These are phyloP conservation scores for Rhodotorula mucilaginosa DNA, from an alignment of 1,284 basidiomycete genomes.

Conservation along the genomic window DNA sequence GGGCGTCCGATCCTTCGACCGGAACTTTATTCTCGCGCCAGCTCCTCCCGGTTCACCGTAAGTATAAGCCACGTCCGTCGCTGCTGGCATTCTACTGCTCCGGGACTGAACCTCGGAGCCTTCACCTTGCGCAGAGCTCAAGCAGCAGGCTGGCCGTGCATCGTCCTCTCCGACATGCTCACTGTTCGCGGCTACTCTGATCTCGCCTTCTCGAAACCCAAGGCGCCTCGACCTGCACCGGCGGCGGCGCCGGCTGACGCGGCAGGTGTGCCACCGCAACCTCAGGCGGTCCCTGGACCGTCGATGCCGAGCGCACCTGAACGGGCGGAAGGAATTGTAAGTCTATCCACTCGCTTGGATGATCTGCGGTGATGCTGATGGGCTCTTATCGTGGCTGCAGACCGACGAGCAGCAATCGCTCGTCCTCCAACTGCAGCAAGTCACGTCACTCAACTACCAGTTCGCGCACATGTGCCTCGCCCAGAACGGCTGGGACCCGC, in stretches of 20 bases:
- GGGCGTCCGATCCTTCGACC: slow-evolving; percentile 87
- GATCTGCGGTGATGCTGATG: neutral
- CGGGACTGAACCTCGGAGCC: neutral
- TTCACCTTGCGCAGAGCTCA: slow-evolving; percentile 61
- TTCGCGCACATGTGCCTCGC: slow-evolving; percentile 49
- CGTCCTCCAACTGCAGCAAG: slow-evolving; percentile 46
- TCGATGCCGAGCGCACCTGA: slow-evolving; percentile 1
- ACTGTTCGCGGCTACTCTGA: slow-evolving; percentile 79
- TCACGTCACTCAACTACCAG: slow-evolving; percentile 48
- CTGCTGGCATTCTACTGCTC: neutral
- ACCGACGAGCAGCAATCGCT: slow-evolving; percentile 48
- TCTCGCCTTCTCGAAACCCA: slow-evolving; percentile 50
- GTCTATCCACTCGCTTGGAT: neutral
- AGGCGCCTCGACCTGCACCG: slow-evolving; percentile 22
- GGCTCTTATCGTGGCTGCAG: neutral
- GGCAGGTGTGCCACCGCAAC: neutral
- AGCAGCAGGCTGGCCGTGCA: slow-evolving; percentile 79
- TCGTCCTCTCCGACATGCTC: slow-evolving; percentile 84
- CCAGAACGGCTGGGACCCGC: slow-evolving; percentile 50
- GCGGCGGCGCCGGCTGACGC: slow-evolving; percentile 6
- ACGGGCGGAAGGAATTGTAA: slow-evolving; percentile 20
- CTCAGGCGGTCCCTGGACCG: neutral
- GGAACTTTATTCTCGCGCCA: slow-evolving; percentile 82
- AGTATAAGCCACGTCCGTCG: neutral
- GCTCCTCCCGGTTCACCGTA: slow-evolving; percentile 74